Evolutionary conservation across 257 asterid genomes (phyloP), one percentile per base, ranked within the genome.

Genomic region (Avicennia marina): DNA sequence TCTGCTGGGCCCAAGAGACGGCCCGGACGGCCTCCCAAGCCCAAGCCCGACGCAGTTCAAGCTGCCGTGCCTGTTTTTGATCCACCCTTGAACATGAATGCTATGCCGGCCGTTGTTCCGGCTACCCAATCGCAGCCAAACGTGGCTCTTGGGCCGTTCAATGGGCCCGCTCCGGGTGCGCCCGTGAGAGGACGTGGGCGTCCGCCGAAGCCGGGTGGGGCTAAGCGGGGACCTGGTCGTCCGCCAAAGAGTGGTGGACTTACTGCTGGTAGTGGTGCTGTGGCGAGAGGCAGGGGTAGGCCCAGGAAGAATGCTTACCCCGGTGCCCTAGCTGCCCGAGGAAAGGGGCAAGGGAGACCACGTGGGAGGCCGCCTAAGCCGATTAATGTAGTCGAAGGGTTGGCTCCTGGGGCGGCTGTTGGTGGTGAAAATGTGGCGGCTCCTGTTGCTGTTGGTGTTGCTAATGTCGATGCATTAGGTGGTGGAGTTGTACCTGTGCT

Each of bases 21-120:
- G 56, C 91, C 83, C 15, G 95, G 95, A 20, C 87, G 96, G 16
- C 95, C 95, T 29, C 82, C 85, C n/a, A 85, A 83, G 74, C 64
- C 70, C 29, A 82, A 76, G 62, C 68, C 80, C 10, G 75, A 74
- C 48, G 64, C 74, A 21, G 45, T 46, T 4, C 82, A 75, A 53
- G 67, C 63, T 6, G 69, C 75, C 29, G 73, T 72, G 0, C 82
- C 80, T 2, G 84, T 78, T 7, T 78, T 78, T 19, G 66, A 63
- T 8, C 67, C 53, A 33, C 50, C 64, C 6, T 6, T 53, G 1
- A 33, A 65, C 53, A 48, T 62, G 32, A 76, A 72, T n/a, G 63
- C 72, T 22, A 60, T 32, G 20, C 77, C 67, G 13, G 65, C 11
- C 32, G 56, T 32, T 15, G 57, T 36, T 34, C 57, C 67, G 26